A percentile compares a stretch with the other conserved stretches of the same genome.
Evolutionary conservation across 2,329 filamentous ascomycete genomes (phyloP).

Genomic region (Neocucurbitaria cava): DNA sequence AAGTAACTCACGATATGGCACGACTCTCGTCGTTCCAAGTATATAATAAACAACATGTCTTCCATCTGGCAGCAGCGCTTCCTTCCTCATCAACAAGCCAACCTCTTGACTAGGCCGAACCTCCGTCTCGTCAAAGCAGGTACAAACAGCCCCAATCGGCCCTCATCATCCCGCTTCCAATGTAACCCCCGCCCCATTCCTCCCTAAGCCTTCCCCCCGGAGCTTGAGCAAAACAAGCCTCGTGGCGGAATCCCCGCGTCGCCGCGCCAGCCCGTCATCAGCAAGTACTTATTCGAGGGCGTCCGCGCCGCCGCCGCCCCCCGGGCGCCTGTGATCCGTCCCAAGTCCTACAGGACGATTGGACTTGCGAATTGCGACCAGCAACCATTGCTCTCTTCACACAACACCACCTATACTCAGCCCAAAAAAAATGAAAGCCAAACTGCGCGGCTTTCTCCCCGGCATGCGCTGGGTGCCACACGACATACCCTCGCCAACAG

Average conservation of each 20-base stretch:
- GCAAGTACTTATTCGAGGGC: not conserved
- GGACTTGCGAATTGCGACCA: not conserved
- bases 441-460: slow-evolving; percentile 20
- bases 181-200: not conserved
- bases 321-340: not conserved
- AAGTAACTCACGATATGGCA: not conserved
- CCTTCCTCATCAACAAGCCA: not conserved
- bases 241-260: slow-evolving; percentile 8
- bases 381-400: not conserved
- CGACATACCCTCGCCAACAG: slow-evolving; percentile 27
- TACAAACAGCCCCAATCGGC: not conserved
- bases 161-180: not conserved
- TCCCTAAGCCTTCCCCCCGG: not conserved
- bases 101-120: not conserved
- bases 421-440: slow-evolving; percentile 13
- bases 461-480: slow-evolving; percentile 35
- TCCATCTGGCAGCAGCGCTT: no score
- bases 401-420: not conserved
- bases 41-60: not conserved
- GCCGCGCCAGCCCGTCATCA: not conserved
- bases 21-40: not conserved
- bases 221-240: slow-evolving; percentile 28
- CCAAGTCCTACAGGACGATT: not conserved
- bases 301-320: not conserved
- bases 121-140: not conserved